phyloP scores from a whole-genome alignment of 495 filamentous ascomycete genomes.

The Penicilliopsis zonata region DNA sequence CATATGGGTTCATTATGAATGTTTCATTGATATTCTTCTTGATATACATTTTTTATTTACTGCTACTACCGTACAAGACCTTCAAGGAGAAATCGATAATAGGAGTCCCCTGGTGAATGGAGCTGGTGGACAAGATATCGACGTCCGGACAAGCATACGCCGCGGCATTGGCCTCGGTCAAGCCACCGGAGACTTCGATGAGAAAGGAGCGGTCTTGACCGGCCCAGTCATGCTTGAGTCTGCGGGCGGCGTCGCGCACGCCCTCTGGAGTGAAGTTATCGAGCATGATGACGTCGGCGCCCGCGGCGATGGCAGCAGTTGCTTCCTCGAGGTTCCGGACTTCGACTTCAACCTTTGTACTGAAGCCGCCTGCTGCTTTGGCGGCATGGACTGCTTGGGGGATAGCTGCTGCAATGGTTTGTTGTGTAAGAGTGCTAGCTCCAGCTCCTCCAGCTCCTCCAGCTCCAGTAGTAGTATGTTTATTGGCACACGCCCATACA shows the following conservation, averaged over 20 bases:
- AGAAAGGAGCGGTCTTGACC: slow-evolving; percentile 51
- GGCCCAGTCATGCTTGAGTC: slow-evolving; percentile 65
- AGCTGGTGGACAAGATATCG: slow-evolving; percentile 90
- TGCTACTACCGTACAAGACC: slow-evolving; percentile 43
- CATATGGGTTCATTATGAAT: slow-evolving; percentile 10
- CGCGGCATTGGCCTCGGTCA: slow-evolving; percentile 75
- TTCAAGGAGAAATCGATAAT: slow-evolving; percentile 96
- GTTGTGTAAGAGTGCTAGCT: too few relatives aligned
- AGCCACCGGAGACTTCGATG: slow-evolving; percentile 83
- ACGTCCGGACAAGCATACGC: slow-evolving; percentile 76
- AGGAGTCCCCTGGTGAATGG: slow-evolving; percentile 86
- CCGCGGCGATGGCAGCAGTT: slow-evolving; percentile 78
- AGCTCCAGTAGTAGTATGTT: too few relatives aligned
- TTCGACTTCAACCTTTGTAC: slow-evolving; percentile 92
- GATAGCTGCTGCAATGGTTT: slow-evolving; percentile 54
- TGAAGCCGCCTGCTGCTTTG: slow-evolving; percentile 74
- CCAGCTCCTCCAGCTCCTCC: too few relatives aligned
- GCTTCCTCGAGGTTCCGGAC: slow-evolving; percentile 78
- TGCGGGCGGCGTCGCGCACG: slow-evolving; percentile 55
- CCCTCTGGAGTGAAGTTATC: slow-evolving; percentile 82
- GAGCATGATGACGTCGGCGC: slow-evolving; percentile 92
- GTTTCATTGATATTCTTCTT: slow-evolving; percentile 7
- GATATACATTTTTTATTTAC: slow-evolving; percentile 3
- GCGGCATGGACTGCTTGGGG: slow-evolving; percentile 72
- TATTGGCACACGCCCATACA: slow-evolving; percentile 66